Evolutionary conservation across 257 asterid genomes (phyloP).

Genomic region (Schizonepeta tenuifolia): DNA sequence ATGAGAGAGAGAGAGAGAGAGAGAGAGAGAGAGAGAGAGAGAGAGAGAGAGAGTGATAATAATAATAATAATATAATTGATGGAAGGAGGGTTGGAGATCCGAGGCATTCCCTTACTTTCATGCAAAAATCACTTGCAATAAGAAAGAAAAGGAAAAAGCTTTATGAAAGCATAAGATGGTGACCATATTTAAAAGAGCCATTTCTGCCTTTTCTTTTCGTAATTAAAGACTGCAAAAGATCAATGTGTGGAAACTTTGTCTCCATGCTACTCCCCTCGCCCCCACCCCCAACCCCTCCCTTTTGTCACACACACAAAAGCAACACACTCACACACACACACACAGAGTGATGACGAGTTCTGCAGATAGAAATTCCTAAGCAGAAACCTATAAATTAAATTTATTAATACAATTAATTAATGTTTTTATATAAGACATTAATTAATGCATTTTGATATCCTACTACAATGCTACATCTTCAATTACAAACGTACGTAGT

Average conservation of each 20-base stretch:
- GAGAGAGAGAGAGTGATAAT: conserved; percentile 28
- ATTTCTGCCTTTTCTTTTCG: conserved; percentile 47
- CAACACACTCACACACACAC: not conserved
- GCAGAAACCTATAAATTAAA: no score
- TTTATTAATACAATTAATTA: no score
- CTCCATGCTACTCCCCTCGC: conserved; percentile 47
- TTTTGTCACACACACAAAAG: conserved; percentile 41
- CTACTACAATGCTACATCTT: no score
- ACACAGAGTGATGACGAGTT: not conserved
- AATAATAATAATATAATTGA: no score
- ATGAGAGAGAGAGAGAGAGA: conserved; percentile 20
- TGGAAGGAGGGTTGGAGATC: conserved; percentile 60
- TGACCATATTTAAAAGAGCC: conserved; percentile 61
- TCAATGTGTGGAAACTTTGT: conserved; percentile 88
- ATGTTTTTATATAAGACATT: no score
- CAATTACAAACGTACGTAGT: no score
- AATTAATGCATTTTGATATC: no score
- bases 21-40: conserved; percentile 27
- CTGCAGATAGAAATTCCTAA: no score
- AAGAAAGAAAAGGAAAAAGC: conserved; percentile 45
- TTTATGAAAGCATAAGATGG: conserved; percentile 50
- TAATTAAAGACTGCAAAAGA: conserved; percentile 72
- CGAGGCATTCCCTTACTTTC: conserved; percentile 82
- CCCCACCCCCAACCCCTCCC: not conserved
- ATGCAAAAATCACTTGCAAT: conserved; percentile 62